Conservation (phyloP, 192 early-diverging fungal genomes). For the Nowakowskiella sp. region DNA sequence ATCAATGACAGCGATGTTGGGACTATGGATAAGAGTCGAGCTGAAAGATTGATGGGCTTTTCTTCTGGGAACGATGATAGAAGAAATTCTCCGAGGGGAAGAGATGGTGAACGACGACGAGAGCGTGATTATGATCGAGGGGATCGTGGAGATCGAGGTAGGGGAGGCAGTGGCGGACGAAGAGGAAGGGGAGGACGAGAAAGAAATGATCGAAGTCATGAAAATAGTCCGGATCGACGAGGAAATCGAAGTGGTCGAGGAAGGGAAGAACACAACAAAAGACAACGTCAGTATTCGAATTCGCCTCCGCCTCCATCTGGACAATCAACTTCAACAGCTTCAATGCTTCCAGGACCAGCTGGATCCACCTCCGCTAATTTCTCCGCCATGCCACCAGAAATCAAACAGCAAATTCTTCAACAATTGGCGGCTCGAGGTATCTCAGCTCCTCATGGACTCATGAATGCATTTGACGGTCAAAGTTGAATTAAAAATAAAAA, state of each 20-base stretch:
- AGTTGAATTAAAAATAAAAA: no score
- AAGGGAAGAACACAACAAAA: not conserved
- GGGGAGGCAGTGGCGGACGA: not conserved
- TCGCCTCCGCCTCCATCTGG: conserved; percentile 5
- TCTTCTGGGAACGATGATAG: not conserved
- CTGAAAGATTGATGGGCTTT: not conserved
- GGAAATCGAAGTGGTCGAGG: not conserved
- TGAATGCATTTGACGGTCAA: conserved; percentile 5
- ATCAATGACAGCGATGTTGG: not conserved
- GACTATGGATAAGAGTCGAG: not conserved
- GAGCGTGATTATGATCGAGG: not conserved
- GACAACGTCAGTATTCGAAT: no score
- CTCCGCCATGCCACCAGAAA: conserved; percentile 1
- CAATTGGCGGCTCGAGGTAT: conserved; percentile 19
- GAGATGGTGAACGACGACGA: not conserved
- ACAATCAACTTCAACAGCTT: conserved; percentile 3
- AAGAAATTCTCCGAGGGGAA: not conserved
- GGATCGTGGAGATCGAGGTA: not conserved
- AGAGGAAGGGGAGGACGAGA: not conserved
- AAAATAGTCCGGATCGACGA: no score
- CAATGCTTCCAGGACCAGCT: not conserved
- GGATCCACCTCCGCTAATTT: not conserved
- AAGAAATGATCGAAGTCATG: no score
- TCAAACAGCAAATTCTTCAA: conserved; percentile 7
- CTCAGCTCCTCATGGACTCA: conserved; percentile 4